phyloP scores from a whole-genome alignment of 1,284 basidiomycete genomes.

The Blastosporella zonata region DNA sequence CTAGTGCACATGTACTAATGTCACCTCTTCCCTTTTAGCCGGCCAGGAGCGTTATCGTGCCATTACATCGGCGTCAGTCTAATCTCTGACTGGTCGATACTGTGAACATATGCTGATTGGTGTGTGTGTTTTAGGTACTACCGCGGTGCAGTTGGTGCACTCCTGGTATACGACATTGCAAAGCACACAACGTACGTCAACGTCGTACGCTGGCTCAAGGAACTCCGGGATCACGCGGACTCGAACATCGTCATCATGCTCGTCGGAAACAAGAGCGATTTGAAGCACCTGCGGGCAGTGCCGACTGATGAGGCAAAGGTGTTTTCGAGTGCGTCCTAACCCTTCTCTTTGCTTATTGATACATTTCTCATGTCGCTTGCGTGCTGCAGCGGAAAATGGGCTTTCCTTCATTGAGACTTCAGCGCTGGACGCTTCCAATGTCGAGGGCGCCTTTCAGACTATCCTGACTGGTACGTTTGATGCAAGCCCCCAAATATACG shows the following conservation, averaged over 20 bases:
- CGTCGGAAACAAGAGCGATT: conserved; percentile 96
- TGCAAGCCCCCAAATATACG: not conserved
- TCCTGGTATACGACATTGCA: conserved; percentile 91
- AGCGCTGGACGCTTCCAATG: conserved; percentile 98
- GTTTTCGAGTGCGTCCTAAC: conserved; percentile 66
- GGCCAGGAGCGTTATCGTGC: conserved; percentile 99
- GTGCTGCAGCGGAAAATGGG: conserved; percentile 63
- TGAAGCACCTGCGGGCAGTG: conserved; percentile 95
- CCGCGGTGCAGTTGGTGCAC: conserved; percentile 93
- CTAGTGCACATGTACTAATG: not conserved
- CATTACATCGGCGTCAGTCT: conserved; percentile 90
- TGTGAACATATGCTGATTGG: not conserved
- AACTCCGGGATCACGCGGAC: conserved; percentile 92
- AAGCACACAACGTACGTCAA: conserved; percentile 97
- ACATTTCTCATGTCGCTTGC: conserved; percentile 1
- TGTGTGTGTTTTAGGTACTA: conserved; percentile 70
- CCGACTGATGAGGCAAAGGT: conserved; percentile 92
- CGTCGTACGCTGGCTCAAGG: conserved; percentile 98
- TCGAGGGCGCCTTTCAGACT: conserved; percentile 96
- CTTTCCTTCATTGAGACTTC: conserved; percentile 98
- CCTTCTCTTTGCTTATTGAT: not conserved
- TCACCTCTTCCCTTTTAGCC: conserved; percentile 46
- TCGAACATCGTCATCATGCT: conserved; percentile 95
- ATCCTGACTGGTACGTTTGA: conserved; percentile 78
- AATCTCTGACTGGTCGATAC: not conserved